These are phyloP conservation scores for Lasiosphaeria hispida DNA, from an alignment of 495 filamentous ascomycete species.

Conservation along the genomic window DNA sequence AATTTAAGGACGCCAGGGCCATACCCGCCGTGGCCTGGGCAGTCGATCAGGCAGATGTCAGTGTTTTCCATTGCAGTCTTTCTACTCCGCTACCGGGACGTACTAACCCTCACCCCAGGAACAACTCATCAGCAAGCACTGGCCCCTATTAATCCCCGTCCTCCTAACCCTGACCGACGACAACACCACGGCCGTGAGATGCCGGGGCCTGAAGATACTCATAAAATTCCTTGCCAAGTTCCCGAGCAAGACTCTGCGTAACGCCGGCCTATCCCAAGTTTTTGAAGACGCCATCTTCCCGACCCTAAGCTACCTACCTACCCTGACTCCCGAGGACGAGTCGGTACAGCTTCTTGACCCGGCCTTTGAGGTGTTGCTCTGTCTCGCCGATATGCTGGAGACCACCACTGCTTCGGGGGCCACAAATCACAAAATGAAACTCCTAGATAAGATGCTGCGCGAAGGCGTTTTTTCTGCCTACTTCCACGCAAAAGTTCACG, in stretches of 20 bases:
- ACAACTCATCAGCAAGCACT: conserved; percentile 43
- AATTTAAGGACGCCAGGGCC: conserved; percentile 58
- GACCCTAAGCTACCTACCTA: conserved; percentile 70
- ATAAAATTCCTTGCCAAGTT: conserved; percentile 60
- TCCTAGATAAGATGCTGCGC: conserved; percentile 54
- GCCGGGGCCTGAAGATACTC: conserved; percentile 60
- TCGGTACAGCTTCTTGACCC: conserved; percentile 62
- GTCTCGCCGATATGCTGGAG: conserved; percentile 50
- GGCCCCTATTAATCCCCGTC: conserved; percentile 81
- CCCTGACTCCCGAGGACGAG: conserved; percentile 70
- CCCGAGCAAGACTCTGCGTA: conserved; percentile 53
- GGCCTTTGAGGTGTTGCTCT: conserved; percentile 65
- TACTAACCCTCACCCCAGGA: conserved; percentile 10
- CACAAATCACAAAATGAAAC: conserved; percentile 25
- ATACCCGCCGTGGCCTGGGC: conserved; percentile 67
- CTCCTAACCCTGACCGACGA: conserved; percentile 80
- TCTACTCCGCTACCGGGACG: too few species aligned
- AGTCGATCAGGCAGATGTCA: conserved; percentile 49
- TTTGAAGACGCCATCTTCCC: conserved; percentile 78
- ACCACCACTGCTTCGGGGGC: conserved; percentile 1
- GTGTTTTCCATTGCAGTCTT: conserved; percentile 8
- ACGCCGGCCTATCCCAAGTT: conserved; percentile 74
- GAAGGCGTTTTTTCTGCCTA: conserved; percentile 55
- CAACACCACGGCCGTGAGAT: conserved; percentile 51
- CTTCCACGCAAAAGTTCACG: conserved; percentile 51